Evolutionary conservation across 805 yeast species (phyloP).

Genomic region (Maudiozyma serrabonitensis): DNA sequence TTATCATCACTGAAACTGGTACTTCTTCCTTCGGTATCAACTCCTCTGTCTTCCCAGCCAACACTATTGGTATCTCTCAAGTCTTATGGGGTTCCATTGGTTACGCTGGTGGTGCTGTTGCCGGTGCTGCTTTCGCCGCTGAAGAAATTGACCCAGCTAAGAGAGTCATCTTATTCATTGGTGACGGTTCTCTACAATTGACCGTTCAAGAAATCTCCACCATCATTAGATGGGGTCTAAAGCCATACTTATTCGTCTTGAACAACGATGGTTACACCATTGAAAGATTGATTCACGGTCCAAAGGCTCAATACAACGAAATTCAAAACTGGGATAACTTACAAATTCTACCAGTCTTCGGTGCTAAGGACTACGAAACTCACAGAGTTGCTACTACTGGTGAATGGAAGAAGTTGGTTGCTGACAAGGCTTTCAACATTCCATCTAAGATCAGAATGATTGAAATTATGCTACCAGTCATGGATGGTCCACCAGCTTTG

Average conservation of each 20-base stretch:
- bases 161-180: conserved; percentile 2
- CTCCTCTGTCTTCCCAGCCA: conserved; percentile 1
- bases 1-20: conserved; percentile 2
- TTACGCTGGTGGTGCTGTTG: conserved; percentile 2
- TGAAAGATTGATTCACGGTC: conserved; percentile 2
- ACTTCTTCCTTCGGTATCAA: conserved; percentile 3
- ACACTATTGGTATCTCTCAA: conserved; percentile 1
- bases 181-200: conserved; percentile 2
- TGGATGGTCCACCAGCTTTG: conserved; percentile 62
- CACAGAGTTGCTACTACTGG: conserved; percentile 42
- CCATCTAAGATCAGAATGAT: conserved; percentile 41
- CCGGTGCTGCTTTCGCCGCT: conserved; percentile 3
- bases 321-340: conserved; percentile 1
- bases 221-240: conserved; percentile 1
- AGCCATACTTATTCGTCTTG: conserved; percentile 2
- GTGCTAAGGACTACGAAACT: conserved; percentile 2
- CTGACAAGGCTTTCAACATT: conserved; percentile 33
- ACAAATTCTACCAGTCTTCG: neutral
- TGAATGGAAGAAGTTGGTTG: conserved; percentile 44
- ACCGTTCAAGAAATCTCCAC: conserved; percentile 2
- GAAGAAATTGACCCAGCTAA: conserved; percentile 1
- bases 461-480: conserved; percentile 55
- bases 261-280: conserved; percentile 3
- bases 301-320: conserved; percentile 1
- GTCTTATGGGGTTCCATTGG: conserved; percentile 2